These are phyloP conservation scores for Blastomyces emzantsi DNA, from an alignment of 2,329 filamentous ascomycete genomes.

Conservation along the genomic window DNA sequence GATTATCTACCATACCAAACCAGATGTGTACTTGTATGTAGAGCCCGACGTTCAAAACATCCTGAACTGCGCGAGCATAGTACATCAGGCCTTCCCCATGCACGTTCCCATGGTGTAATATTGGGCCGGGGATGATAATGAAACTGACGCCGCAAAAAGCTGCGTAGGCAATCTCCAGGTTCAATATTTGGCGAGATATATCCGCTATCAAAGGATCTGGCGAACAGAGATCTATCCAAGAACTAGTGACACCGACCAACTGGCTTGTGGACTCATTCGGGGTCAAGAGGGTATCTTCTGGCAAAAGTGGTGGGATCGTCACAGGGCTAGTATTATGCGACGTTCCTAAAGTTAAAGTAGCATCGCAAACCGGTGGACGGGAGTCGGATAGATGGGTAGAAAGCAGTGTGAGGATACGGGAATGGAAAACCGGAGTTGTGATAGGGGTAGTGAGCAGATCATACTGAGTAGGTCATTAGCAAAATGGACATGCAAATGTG, in stretches of 20 bases:
- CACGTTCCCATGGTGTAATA: slow-evolving; percentile 48
- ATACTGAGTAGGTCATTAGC: slow-evolving; percentile 40
- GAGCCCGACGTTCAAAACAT: slow-evolving; percentile 63
- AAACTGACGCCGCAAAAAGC: slow-evolving; percentile 87
- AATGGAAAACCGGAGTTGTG: slow-evolving; percentile 52
- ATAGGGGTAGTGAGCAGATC: slow-evolving; percentile 56
- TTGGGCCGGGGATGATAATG: slow-evolving; percentile 72
- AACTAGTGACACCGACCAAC: slow-evolving; percentile 68
- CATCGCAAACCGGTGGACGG: slow-evolving; percentile 29
- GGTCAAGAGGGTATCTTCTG: slow-evolving; percentile 53
- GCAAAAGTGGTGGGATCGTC: slow-evolving; percentile 33
- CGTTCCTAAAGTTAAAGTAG: slow-evolving; percentile 31
- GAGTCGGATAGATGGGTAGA: slow-evolving; percentile 42
- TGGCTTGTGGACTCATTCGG: slow-evolving; percentile 74
- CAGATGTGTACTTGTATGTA: slow-evolving; percentile 74
- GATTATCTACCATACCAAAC: slow-evolving; percentile 72
- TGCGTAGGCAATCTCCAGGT: slow-evolving; percentile 86
- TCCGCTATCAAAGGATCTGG: slow-evolving; percentile 72
- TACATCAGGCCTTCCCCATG: slow-evolving; percentile 50
- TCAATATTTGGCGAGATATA: slow-evolving; percentile 80
- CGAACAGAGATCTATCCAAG: slow-evolving; percentile 88
- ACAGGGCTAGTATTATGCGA: slow-evolving; percentile 35
- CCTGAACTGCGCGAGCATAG: slow-evolving; percentile 75
- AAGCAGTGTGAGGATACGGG: slow-evolving; percentile 46
- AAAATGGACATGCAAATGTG: background rate